Evolutionary conservation across 176 grass and related monocot genomes (phyloP).

Genomic region (Rhynchospora pubera): DNA sequence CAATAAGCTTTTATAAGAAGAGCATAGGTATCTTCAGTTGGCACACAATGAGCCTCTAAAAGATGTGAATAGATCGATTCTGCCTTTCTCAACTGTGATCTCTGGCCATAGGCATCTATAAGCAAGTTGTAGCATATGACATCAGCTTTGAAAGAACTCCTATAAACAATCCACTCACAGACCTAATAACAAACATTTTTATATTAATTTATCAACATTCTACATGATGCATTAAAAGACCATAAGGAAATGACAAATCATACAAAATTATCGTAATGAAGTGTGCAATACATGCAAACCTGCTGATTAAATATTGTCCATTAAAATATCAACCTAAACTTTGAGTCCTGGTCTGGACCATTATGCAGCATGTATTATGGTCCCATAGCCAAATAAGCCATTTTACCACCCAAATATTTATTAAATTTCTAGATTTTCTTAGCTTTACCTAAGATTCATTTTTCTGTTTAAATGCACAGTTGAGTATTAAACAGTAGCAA

Average conservation of each 20-base stretch:
- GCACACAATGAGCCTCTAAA: conserved; percentile 63
- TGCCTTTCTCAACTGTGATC: conserved; percentile 43
- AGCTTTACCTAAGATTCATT: not conserved
- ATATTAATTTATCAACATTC: not conserved
- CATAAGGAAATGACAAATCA: not conserved
- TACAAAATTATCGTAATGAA: not conserved
- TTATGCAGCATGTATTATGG: not conserved
- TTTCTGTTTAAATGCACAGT: not conserved
- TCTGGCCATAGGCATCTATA: conserved; percentile 62
- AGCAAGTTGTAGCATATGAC: conserved; percentile 87
- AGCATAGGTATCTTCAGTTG: conserved; percentile 88
- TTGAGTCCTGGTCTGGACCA: not conserved
- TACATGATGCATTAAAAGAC: not conserved
- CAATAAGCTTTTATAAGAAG: conserved; percentile 69
- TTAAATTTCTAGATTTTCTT: conserved; percentile 1
- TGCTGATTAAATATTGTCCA: not conserved
- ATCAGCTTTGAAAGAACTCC: conserved; percentile 65
- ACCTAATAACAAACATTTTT: conserved; percentile 38
- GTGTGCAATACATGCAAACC: not conserved
- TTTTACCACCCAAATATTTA: not conserved
- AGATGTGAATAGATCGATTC: conserved; percentile 58
- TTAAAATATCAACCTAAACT: not conserved
- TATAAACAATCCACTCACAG: conserved; percentile 69
- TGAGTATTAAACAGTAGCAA: not conserved
- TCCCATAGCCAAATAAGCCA: not conserved